These are phyloP conservation scores for Malus asiatica DNA, from an alignment of 306 rosid species.

Conservation along the genomic window DNA sequence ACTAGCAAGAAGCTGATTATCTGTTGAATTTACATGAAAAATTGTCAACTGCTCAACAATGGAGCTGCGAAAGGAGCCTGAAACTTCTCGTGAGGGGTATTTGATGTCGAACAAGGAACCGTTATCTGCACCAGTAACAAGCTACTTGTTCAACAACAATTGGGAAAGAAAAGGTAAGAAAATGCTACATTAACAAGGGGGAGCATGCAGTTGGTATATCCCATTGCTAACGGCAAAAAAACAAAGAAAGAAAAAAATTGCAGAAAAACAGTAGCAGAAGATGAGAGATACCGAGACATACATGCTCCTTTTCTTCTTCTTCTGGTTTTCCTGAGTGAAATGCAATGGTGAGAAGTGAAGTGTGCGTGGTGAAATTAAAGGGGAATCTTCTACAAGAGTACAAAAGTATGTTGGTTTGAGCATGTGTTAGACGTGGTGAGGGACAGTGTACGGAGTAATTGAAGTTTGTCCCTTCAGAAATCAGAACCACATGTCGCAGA, in stretches of 20 bases:
- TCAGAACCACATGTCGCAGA: neutral
- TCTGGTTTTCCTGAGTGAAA: neutral
- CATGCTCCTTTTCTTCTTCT: neutral
- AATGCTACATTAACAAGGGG: too few relatives aligned
- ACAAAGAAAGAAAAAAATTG: too few relatives aligned
- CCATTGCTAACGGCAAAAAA: neutral
- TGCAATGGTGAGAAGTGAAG: neutral
- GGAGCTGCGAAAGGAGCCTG: constrained; percentile 24
- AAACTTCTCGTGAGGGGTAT: constrained; percentile 30
- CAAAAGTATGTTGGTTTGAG: too few relatives aligned
- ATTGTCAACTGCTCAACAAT: constrained; percentile 58
- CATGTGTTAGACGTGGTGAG: neutral
- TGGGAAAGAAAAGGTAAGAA: neutral
- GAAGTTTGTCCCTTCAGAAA: neutral
- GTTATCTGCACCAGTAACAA: constrained; percentile 79
- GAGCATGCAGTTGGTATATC: neutral
- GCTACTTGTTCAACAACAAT: constrained; percentile 37
- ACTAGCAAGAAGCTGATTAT: constrained; percentile 66
- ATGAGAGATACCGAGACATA: constrained; percentile 3
- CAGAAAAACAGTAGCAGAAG: neutral
- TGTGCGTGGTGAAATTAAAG: neutral
- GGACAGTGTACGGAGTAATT: neutral
- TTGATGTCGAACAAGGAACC: constrained; percentile 60
- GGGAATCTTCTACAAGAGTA: too few relatives aligned
- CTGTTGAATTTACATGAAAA: constrained; percentile 67